Conservation (phyloP, 495 filamentous ascomycete species). For the Lepraria neglecta region DNA sequence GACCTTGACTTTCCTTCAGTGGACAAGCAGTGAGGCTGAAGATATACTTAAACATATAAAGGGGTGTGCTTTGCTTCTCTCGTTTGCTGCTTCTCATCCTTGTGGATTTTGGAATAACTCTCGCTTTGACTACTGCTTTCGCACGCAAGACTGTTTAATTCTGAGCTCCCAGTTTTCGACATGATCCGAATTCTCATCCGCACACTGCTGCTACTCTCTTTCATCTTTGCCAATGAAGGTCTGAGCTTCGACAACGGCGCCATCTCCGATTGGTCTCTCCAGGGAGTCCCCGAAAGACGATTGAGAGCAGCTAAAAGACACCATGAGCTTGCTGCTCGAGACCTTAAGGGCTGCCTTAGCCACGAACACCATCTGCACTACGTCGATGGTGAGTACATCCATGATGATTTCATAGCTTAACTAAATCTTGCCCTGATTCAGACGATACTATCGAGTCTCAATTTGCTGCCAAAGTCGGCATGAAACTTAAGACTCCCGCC, state of each 20-base stretch:
- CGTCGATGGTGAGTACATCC: slow-evolving; percentile 19
- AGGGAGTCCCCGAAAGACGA: slow-evolving; percentile 2
- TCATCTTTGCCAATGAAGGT: not conserved
- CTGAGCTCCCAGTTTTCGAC: too few species aligned
- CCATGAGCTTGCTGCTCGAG: slow-evolving; percentile 10
- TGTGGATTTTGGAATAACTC: too few species aligned
- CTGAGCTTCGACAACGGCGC: not conserved
- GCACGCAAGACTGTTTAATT: too few species aligned
- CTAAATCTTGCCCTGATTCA: not conserved
- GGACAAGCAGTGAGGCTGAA: too few species aligned
- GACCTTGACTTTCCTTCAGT: too few species aligned
- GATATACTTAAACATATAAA: too few species aligned
- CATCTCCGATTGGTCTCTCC: not conserved
- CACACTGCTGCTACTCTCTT: not conserved
- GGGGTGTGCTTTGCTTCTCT: too few species aligned
- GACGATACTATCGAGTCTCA: slow-evolving; percentile 11
- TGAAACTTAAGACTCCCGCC: slow-evolving; percentile 28
- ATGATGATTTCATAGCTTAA: not conserved
- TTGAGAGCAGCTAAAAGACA: slow-evolving; percentile 18
- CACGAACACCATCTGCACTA: slow-evolving; percentile 24
- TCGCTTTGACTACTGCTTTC: too few species aligned
- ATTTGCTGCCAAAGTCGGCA: slow-evolving; percentile 23
- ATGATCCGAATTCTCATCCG: too few species aligned
- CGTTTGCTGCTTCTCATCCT: too few species aligned
- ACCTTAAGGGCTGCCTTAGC: slow-evolving; percentile 16